These are phyloP conservation scores for Yarrowia yakushimensis DNA, from an alignment of 805 yeast genomes.

Conservation along the genomic window DNA sequence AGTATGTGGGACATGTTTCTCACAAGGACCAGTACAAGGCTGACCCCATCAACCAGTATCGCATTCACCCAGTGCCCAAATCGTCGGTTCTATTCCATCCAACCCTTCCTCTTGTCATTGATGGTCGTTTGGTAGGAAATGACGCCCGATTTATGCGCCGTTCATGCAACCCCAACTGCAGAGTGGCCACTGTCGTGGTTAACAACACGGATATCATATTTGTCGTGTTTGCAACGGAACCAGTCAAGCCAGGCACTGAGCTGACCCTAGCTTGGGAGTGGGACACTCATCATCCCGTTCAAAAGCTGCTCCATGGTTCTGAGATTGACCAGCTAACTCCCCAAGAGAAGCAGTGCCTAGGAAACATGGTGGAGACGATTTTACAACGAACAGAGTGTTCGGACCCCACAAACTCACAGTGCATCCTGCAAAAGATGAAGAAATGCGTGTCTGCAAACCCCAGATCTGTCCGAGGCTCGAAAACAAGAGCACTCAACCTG, in stretches of 20 bases:
- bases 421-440: conserved; percentile 32
- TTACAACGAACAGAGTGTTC: conserved; percentile 36
- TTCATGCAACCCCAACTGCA: conserved; percentile 74
- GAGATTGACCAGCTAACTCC: conserved; percentile 34
- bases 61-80: conserved; percentile 64
- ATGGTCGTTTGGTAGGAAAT: conserved; percentile 78
- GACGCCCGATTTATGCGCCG: conserved; percentile 69
- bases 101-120: conserved; percentile 63
- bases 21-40: conserved; percentile 58
- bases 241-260: conserved; percentile 64
- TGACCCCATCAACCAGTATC: conserved; percentile 73
- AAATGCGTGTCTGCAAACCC: conserved; percentile 27
- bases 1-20: conserved; percentile 71
- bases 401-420: conserved; percentile 31
- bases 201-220: conserved; percentile 46
- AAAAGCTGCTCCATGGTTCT: conserved; percentile 47
- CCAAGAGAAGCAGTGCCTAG: conserved; percentile 30
- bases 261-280: conserved; percentile 83
- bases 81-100: conserved; percentile 55
- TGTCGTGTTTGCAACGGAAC: conserved; percentile 53
- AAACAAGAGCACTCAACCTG: conserved; percentile 16
- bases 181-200: conserved; percentile 47
- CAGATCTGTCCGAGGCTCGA: conserved; percentile 15
- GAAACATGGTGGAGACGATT: conserved; percentile 28
- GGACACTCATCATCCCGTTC: conserved; percentile 76